Evolutionary conservation across 2,329 filamentous ascomycete species (phyloP).

Genomic region (Calonectria montana): DNA sequence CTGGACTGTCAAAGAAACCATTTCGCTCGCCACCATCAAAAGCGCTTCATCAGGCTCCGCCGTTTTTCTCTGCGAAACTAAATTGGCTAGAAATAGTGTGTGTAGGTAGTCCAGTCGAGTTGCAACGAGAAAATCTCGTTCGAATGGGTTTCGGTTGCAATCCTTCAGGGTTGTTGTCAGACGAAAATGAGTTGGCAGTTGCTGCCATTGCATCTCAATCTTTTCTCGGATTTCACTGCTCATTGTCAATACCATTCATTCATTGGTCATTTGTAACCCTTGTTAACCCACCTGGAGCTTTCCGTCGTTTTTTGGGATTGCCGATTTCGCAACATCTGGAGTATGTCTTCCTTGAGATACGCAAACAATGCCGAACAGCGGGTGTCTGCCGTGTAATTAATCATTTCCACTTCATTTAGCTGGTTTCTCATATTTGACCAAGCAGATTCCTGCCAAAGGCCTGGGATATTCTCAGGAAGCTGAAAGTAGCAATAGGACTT

Average conservation of each 20-base stretch:
- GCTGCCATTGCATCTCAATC: conserved; percentile 27
- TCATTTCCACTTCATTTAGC: background rate
- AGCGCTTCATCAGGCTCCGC: conserved; percentile 21
- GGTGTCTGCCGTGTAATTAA: conserved; percentile 28
- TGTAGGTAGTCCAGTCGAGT: conserved; percentile 30
- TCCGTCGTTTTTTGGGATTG: background rate
- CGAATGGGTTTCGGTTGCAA: conserved; percentile 10
- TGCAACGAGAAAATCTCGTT: conserved; percentile 25
- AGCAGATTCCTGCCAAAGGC: background rate
- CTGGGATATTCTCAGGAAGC: conserved; percentile 7
- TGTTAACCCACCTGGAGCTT: background rate
- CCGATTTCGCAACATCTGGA: conserved; percentile 15
- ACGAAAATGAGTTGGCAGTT: conserved; percentile 19
- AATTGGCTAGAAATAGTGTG: conserved; percentile 19
- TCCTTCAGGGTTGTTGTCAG: conserved; percentile 19
- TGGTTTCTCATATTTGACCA: background rate
- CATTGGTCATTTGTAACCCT: background rate
- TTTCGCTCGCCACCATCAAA: conserved; percentile 21
- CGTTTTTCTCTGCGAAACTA: conserved; percentile 3
- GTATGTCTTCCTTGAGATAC: conserved; percentile 28
- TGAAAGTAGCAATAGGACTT: conserved; percentile 15
- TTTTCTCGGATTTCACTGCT: conserved; percentile 14
- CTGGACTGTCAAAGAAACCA: conserved; percentile 27
- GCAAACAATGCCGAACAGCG: conserved; percentile 25
- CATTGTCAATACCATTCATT: background rate